Base-by-base conservation (phyloP, 2,329 filamentous ascomycete genomes). In the Aureobasidium namibiae region DNA sequence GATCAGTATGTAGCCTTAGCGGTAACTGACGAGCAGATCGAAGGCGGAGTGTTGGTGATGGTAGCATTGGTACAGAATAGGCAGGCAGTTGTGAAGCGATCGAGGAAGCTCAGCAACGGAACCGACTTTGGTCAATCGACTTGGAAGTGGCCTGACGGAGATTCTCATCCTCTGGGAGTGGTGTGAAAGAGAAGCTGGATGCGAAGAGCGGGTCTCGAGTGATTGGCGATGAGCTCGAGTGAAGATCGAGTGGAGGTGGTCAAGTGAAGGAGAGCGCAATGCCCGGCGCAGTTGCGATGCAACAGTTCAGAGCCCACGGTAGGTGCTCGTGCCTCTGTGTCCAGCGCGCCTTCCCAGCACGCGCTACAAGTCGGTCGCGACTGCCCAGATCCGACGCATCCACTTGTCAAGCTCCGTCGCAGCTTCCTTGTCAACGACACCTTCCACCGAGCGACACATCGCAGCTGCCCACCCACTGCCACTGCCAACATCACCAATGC, bases 341-440 rank as follows among this genome's bases (percentile, higher is more conserved):
- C 29, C 39, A 56, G 39, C 52, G 52, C 52, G 39, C 52, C 52
- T 56, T 56, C 52, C 52, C 52, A 56, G 26, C 39, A 56, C 29
- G 24, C 39, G 39, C 39, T 56, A 56, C 52, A 26, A 56, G 50
- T 23, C 39, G 16, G 42, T 42, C 42, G 54, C 42, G 33, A 29
- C 54, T 57, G 14, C 31, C 33, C 38, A 36, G 10, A 36, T 26
- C 41, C 31, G 31, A 24, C 39, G 18, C 41, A 41, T 45, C 39
- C 18, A 36, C 24, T 34, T 34, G 26, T 57, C 42, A n/a, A 57
- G 54, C 23, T 57, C 54, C 54, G 23, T 48, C 54, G 42, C 24
- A 38, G 54, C 54, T 57, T 48, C 54, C 54, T 48, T 39, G 31
- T 39, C 42, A 29, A 11, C 13, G 41, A 33, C 33, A 36, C 29